Evolutionary conservation across 768 basidiomycete species (phyloP), one percentile per base, ranked within the genome.

Genomic region (Podaxis pistillaris): DNA sequence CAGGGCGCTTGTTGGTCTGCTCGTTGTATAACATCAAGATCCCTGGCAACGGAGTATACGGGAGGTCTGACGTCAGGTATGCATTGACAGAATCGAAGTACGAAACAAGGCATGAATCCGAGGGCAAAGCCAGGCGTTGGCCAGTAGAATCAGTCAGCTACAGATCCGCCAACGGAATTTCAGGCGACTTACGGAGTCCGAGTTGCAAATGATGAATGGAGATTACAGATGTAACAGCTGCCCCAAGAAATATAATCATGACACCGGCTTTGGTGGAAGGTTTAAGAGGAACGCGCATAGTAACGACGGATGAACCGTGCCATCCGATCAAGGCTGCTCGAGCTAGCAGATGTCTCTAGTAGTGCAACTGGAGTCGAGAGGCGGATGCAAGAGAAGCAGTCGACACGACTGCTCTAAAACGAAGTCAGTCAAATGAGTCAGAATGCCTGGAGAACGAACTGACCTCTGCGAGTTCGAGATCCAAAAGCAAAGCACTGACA

Each of bases 51-150:
- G 70, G 98, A 98, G 77, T 97, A 99, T n/a, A 98, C 93, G 0
- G 97, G 97, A 6, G 97, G 96, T 19, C 97, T 97, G 61, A 98
- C 81, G 66, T 98, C 92, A 98, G 79, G 72, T 94, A 97, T 0
- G 79, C 77, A 98, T 98, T 95, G 46, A 98, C 71, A 49, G 86
- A 85, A 74, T 98, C 83, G 76, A 99, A 99, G 77, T 98, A 99
- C 15, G 83, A 46, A 86, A 81, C 37, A 26, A 99, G 83, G 73
- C 98, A 95, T 0, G 97, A 98, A 44, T 94, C 91, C 0, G 92
- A 87, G 4, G 97, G 97, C 47, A 99, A 75, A 0, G 97, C 96
- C 33, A 99, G 81, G 28, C 96, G 81, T 79, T 98, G 93, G 70
- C 98, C 97, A 93, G 63, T 26, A 60, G 28, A n/a, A 63, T 24